A percentile compares a stretch with the other conserved stretches of the same genome.
Conservation (phyloP, 306 rosid genomes). For the Parietaria judaica region DNA sequence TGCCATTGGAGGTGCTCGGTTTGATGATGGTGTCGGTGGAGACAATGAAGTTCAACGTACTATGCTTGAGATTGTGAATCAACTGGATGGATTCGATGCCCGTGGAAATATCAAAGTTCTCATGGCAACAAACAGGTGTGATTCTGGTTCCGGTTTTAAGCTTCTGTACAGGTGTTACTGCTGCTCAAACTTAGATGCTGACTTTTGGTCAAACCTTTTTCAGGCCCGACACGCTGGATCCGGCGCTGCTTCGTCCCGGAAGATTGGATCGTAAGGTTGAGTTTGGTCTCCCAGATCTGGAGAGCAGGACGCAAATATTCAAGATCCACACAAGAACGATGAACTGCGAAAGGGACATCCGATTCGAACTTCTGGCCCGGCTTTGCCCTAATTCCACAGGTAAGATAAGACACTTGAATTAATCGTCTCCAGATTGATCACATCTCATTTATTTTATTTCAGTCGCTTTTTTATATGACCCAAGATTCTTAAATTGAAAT, state of each 20-base stretch:
- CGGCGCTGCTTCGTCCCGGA: constrained; percentile 92
- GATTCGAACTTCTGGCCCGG: constrained; percentile 89
- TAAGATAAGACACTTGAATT: constrained; percentile 15
- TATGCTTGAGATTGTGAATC: constrained; percentile 98
- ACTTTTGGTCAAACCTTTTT: constrained; percentile 12
- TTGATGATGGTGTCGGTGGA: constrained; percentile 98
- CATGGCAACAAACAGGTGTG: constrained; percentile 97
- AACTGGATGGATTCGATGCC: constrained; percentile 97
- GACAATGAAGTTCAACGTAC: constrained; percentile 98
- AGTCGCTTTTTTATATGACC: neutral
- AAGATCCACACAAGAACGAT: constrained; percentile 96
- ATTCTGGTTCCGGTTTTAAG: neutral
- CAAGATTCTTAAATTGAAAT: constrained; percentile 16
- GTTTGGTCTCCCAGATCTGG: constrained; percentile 97
- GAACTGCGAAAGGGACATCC: constrained; percentile 94
- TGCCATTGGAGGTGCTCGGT: constrained; percentile 99
- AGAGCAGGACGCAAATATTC: constrained; percentile 93
- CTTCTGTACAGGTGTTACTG: no score
- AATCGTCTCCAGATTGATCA: neutral
- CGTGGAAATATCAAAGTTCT: constrained; percentile 95
- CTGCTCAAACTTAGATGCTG: neutral
- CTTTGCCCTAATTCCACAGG: constrained; percentile 99
- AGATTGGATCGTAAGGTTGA: constrained; percentile 96
- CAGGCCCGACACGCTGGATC: constrained; percentile 98
- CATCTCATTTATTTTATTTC: neutral